Conservation (phyloP, 202 grass and related monocot genomes). For the Cymbopogon flexuosus region DNA sequence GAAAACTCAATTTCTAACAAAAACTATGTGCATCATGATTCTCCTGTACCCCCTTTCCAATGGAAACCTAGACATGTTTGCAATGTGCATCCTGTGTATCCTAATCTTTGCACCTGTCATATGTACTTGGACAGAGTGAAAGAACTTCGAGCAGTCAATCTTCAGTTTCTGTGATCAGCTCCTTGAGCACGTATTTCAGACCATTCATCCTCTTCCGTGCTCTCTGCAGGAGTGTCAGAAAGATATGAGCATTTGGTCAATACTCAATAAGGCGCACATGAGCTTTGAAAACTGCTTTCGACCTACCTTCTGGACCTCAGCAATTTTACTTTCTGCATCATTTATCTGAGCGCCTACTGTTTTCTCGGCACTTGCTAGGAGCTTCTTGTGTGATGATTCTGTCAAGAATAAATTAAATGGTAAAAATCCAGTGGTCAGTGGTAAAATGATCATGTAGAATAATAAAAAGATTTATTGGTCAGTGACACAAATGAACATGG, state of each 20-base stretch:
- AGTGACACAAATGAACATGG: not conserved
- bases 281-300: not conserved
- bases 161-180: constrained; percentile 47
- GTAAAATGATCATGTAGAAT: not conserved
- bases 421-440: not conserved
- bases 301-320: constrained; percentile 61
- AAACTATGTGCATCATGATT: not conserved
- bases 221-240: constrained; percentile 41
- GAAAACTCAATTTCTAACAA: not conserved
- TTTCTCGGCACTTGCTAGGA: constrained; percentile 63
- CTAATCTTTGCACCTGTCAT: not conserved
- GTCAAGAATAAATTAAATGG: constrained; percentile 26
- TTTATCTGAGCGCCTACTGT: constrained; percentile 52
- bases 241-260: constrained; percentile 1
- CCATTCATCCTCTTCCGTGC: constrained; percentile 61
- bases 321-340: constrained; percentile 69
- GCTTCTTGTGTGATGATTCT: constrained; percentile 76
- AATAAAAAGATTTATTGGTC: not conserved
- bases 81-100: constrained; percentile 3
- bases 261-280: not conserved
- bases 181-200: constrained; percentile 58
- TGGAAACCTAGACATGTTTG: not conserved
- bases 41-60: constrained; percentile 1
- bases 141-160: constrained; percentile 17
- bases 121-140: constrained; percentile 13